Percentiles rank a stretch among this genome's conserved stretches.
Conservation (phyloP, 306 rosid species). For the Gillenia trifoliata region DNA sequence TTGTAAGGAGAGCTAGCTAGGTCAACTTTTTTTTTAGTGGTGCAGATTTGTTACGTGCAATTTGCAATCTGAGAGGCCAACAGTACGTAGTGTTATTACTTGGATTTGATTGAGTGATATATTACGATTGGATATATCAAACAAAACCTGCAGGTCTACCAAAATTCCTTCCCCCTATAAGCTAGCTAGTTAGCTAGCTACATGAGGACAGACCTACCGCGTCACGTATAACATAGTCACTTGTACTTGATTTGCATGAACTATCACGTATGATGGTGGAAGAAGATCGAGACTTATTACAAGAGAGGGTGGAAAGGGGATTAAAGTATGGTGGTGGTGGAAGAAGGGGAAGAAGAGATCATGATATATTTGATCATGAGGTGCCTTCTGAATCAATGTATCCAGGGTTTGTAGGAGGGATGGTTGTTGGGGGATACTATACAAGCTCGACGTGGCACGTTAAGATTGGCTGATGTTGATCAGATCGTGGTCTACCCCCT, state of each 20-base stretch:
- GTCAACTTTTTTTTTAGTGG: conserved; percentile 17
- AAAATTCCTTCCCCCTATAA: conserved; percentile 24
- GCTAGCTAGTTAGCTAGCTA: background rate
- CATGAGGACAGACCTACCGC: background rate
- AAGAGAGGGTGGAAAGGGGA: background rate
- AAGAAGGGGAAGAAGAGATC: background rate
- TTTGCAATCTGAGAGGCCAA: conserved; percentile 34
- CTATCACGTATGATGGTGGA: conserved; percentile 22
- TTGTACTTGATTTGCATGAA: conserved; percentile 47
- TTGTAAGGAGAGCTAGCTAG: background rate
- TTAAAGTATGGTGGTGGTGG: background rate
- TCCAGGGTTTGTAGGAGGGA: background rate
- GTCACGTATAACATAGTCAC: background rate
- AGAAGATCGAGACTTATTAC: background rate
- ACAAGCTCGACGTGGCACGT: background rate
- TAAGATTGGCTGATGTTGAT: background rate
- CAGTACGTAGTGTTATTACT: conserved; percentile 30
- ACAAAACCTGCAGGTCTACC: conserved; percentile 11
- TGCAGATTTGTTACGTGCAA: conserved; percentile 47
- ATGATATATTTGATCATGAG: background rate
- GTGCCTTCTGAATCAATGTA: background rate
- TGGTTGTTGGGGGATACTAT: background rate
- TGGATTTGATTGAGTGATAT: conserved; percentile 57
- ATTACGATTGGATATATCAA: conserved; percentile 45
- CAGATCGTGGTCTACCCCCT: background rate